Evolutionary conservation across 306 rosid species (phyloP).

Genomic region (Begonia loranthoides): DNA sequence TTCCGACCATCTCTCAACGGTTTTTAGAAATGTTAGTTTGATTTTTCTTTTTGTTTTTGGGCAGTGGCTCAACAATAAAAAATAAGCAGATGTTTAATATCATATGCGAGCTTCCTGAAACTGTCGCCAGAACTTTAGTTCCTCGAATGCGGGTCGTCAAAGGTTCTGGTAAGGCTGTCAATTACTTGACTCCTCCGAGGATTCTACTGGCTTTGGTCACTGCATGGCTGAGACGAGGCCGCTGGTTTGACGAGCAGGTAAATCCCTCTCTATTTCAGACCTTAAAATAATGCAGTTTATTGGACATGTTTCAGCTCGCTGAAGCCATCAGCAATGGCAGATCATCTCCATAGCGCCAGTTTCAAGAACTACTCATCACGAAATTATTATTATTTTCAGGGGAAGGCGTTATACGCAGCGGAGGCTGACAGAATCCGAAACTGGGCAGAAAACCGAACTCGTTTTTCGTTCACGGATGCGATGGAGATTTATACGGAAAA

Average conservation of each 20-base stretch:
- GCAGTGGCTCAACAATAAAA: slow-evolving; percentile 75
- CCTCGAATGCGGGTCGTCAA: slow-evolving; percentile 90
- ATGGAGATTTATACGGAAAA: slow-evolving; percentile 94
- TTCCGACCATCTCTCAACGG: no score
- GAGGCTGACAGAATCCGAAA: slow-evolving; percentile 85
- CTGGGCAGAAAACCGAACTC: slow-evolving; percentile 89
- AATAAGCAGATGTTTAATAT: slow-evolving; percentile 79
- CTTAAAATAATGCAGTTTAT: neutral
- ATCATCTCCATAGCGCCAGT: no score
- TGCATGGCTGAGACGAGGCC: slow-evolving; percentile 82
- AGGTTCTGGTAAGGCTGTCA: slow-evolving; percentile 81
- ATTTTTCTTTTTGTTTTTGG: no score
- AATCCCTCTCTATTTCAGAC: no score
- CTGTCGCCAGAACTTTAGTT: slow-evolving; percentile 89
- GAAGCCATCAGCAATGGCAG: no score
- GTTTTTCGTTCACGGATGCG: slow-evolving; percentile 78
- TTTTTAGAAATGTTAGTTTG: no score
- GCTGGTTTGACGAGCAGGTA: slow-evolving; percentile 94
- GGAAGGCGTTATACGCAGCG: slow-evolving; percentile 75
- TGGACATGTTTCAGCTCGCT: no score
- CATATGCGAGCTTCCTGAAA: slow-evolving; percentile 92
- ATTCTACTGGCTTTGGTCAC: slow-evolving; percentile 86
- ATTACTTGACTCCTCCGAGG: slow-evolving; percentile 90
- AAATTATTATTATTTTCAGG: slow-evolving; percentile 28
- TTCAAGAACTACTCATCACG: no score